Evolutionary conservation across 192 early-diverging fungal species (phyloP).

Genomic region (Coemansia sp.): DNA sequence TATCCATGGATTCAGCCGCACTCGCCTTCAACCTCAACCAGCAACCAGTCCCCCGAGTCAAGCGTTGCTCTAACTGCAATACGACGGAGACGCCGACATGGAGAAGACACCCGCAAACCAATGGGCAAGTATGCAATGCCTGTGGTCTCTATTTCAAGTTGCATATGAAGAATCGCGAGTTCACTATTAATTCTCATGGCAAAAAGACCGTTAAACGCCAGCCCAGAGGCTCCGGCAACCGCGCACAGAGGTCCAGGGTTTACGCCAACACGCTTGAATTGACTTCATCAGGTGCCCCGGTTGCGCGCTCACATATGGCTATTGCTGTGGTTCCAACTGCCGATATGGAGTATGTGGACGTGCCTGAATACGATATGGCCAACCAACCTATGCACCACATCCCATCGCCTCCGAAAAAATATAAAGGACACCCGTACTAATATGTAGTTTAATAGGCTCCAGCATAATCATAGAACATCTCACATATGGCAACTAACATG

Average conservation of each 20-base stretch:
- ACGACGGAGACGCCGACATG: slow-evolving; percentile 20
- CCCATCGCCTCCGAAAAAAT: background rate
- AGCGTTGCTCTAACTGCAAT: background rate
- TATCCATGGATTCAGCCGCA: background rate
- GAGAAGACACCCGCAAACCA: slow-evolving; percentile 10
- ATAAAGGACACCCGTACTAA: background rate
- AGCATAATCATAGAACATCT: no score
- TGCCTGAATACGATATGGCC: background rate
- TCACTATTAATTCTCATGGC: slow-evolving; percentile 6
- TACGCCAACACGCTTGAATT: background rate
- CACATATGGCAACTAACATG: no score
- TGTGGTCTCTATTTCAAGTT: slow-evolving; percentile 31
- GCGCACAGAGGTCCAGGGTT: background rate
- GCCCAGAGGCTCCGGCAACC: slow-evolving; percentile 8
- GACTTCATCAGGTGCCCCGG: background rate
- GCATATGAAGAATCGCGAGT: slow-evolving; percentile 15
- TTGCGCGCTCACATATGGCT: no score
- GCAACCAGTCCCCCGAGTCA: background rate
- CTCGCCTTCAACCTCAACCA: background rate
- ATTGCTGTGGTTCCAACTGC: background rate
- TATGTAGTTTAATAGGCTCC: no score
- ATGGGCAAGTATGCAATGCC: slow-evolving; percentile 23
- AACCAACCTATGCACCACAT: background rate
- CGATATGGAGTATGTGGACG: background rate
- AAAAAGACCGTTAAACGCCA: slow-evolving; percentile 18